A percentile compares a stretch with the other conserved stretches of the same genome.
Evolutionary conservation across 1,284 basidiomycete genomes (phyloP).

Genomic region (Irpex sp.): DNA sequence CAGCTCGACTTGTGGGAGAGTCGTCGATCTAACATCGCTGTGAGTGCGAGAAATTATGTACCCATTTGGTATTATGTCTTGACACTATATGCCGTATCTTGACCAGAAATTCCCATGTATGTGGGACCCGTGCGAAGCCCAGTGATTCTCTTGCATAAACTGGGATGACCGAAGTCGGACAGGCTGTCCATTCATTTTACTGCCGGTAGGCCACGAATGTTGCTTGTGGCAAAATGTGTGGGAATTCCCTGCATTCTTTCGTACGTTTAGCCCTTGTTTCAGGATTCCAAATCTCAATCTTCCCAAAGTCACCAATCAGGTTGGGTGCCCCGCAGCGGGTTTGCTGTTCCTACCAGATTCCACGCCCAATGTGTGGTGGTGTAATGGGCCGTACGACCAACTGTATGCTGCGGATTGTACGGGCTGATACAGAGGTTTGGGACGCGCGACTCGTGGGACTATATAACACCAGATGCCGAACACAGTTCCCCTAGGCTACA

Average conservation of each 20-base stretch:
- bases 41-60: neutral
- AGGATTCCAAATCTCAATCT: constrained; percentile 1
- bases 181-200: neutral
- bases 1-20: neutral
- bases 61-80: neutral
- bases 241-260: constrained; percentile 7
- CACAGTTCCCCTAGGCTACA: neutral
- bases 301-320: neutral
- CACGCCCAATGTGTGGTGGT: constrained; percentile 2
- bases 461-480: constrained; percentile 5
- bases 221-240: constrained; percentile 4
- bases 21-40: neutral
- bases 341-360: constrained; percentile 3
- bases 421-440: neutral
- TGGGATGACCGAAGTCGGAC: neutral
- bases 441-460: neutral
- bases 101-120: neutral
- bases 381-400: neutral
- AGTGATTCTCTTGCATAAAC: neutral
- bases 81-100: neutral
- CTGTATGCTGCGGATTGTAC: neutral
- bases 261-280: constrained; percentile 2
- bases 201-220: constrained; percentile 9
- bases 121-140: neutral
- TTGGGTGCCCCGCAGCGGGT: neutral